A percentile compares a stretch with the other conserved stretches of the same genome.
These are phyloP conservation scores for Boletus sensibilis DNA, from an alignment of 768 basidiomycete species.

Conservation along the genomic window DNA sequence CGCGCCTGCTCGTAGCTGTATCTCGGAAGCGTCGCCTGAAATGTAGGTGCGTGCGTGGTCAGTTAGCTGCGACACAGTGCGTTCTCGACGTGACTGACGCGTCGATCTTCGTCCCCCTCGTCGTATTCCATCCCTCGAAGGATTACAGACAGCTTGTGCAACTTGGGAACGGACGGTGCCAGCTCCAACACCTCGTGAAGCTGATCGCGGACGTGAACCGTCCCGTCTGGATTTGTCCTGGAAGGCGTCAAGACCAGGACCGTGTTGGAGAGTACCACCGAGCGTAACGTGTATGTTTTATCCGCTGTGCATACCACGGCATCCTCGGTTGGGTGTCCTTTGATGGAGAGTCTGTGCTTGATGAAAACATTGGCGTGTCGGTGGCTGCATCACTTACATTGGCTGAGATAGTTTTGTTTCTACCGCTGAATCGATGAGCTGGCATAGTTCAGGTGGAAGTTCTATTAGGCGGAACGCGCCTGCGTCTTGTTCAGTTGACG, in stretches of 20 bases:
- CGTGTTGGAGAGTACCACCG: conserved; percentile 88
- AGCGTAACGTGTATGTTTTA: conserved; percentile 80
- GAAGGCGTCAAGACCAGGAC: conserved; percentile 68
- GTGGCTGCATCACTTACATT: conserved; percentile 11
- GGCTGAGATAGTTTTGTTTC: conserved; percentile 35
- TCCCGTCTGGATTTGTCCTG: conserved; percentile 35
- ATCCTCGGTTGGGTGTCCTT: conserved; percentile 78
- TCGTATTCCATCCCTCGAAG: conserved; percentile 70
- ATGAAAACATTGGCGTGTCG: background rate
- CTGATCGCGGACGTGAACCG: conserved; percentile 73
- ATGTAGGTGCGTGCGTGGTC: background rate
- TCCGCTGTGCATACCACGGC: conserved; percentile 85
- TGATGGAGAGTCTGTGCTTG: conserved; percentile 62
- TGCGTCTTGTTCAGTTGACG: conserved; percentile 44
- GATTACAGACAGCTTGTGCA: conserved; percentile 62
- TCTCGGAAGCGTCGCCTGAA: conserved; percentile 42
- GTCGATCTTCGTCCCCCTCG: conserved; percentile 51
- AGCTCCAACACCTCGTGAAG: conserved; percentile 85
- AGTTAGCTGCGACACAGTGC: background rate
- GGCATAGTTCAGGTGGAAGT: conserved; percentile 66
- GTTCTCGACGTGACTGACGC: conserved; percentile 20
- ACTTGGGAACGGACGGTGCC: conserved; percentile 69
- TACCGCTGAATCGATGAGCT: conserved; percentile 55
- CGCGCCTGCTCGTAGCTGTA: conserved; percentile 56
- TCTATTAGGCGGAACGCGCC: conserved; percentile 71